These are phyloP conservation scores for Suillus luteus DNA, from an alignment of 768 basidiomycete species.

Conservation along the genomic window DNA sequence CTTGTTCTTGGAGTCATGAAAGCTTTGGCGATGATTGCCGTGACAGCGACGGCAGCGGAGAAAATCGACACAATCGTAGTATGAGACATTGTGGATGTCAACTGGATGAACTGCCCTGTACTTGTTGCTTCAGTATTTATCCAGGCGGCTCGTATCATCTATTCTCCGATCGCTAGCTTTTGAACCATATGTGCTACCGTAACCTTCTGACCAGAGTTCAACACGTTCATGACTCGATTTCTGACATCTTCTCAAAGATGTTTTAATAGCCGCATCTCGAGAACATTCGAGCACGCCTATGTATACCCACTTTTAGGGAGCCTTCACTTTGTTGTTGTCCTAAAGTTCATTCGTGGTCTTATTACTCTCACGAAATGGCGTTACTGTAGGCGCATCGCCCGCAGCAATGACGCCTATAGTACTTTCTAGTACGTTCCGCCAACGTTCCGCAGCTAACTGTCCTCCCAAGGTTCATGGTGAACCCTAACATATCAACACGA, in stretches of 20 bases:
- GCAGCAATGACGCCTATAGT: neutral
- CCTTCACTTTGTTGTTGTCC: neutral
- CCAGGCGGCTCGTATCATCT: neutral
- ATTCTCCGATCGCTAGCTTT: conserved; percentile 2
- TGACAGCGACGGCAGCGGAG: neutral
- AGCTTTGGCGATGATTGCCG: neutral
- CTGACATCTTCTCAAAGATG: neutral
- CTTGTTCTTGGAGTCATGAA: conserved; percentile 8
- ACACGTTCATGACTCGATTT: neutral
- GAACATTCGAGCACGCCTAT: neutral
- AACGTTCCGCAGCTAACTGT: too few species aligned
- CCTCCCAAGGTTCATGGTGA: too few species aligned
- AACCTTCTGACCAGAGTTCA: neutral
- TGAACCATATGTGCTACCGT: neutral
- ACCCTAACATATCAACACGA: neutral
- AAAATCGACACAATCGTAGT: neutral
- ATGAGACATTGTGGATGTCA: neutral
- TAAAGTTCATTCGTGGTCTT: neutral
- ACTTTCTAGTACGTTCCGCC: neutral
- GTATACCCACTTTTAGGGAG: neutral
- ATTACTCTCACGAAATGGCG: too few species aligned
- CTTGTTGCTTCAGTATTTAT: neutral
- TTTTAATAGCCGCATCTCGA: neutral
- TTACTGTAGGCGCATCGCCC: neutral
- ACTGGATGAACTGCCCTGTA: neutral